Evolutionary conservation across 1,284 basidiomycete species (phyloP).

Genomic region (Apiotrichum domesticum): DNA sequence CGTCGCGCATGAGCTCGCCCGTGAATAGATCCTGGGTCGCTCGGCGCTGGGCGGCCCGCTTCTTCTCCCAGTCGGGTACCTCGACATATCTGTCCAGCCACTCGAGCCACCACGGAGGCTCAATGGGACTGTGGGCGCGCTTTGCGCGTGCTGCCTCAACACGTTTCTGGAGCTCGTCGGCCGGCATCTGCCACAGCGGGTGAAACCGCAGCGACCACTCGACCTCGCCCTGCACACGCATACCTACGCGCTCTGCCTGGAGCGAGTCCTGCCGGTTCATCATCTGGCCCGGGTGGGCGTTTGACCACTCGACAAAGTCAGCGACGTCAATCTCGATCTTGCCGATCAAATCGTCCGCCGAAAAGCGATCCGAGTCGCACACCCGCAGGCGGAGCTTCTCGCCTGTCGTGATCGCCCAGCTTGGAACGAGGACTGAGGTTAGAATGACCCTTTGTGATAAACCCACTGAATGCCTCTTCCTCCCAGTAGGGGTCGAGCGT

Average conservation of each 20-base stretch:
- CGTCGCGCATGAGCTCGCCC: conserved; percentile 42
- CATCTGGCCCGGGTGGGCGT: conserved; percentile 12
- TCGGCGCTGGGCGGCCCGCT: conserved; percentile 35
- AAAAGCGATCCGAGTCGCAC: conserved; percentile 49
- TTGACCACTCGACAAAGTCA: conserved; percentile 38
- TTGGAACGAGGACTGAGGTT: conserved; percentile 32
- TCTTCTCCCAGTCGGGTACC: conserved; percentile 36
- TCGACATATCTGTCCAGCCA: conserved; percentile 24
- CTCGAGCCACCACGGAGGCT: conserved; percentile 32
- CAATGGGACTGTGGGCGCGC: conserved; percentile 9
- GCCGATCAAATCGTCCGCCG: conserved; percentile 48
- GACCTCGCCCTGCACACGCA: conserved; percentile 34
- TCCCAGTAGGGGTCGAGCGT: conserved; percentile 43
- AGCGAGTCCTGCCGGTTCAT: conserved; percentile 31
- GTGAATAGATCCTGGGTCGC: conserved; percentile 42
- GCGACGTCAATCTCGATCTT: conserved; percentile 45
- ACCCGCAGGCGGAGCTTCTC: conserved; percentile 39
- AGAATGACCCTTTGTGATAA: background rate
- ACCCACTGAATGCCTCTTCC: conserved; percentile 36
- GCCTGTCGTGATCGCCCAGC: conserved; percentile 42
- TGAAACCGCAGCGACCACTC: conserved; percentile 43
- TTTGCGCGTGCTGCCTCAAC: conserved; percentile 5
- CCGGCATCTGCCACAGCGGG: conserved; percentile 40
- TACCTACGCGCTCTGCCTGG: conserved; percentile 28
- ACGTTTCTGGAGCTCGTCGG: conserved; percentile 24